Conservation (phyloP, 2,329 filamentous ascomycete genomes). For the Clathrospora elynae region DNA sequence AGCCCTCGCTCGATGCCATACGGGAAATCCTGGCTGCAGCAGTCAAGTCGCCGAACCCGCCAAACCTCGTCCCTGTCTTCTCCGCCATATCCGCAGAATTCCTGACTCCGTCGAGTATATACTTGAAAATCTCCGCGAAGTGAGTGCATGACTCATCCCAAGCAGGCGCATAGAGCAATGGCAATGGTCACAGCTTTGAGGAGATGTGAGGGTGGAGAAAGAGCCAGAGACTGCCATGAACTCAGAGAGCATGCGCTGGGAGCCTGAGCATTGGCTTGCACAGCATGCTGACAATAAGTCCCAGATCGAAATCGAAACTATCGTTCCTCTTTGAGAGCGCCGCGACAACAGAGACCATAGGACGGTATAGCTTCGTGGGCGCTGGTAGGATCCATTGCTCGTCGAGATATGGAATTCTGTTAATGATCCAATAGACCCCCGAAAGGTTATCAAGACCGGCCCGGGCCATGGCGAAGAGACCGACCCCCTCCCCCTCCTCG, state of each 20-base stretch:
- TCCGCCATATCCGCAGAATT: conserved; percentile 89
- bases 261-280: background rate
- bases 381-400: conserved; percentile 61
- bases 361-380: conserved; percentile 93
- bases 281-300: conserved; percentile 15
- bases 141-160: conserved; percentile 56
- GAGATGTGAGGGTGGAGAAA: background rate
- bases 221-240: too few relatives aligned
- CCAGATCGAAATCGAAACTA: conserved; percentile 68
- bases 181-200: background rate
- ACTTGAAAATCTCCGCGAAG: conserved; percentile 84
- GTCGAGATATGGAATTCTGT: background rate
- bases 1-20: conserved; percentile 67
- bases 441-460: conserved; percentile 84
- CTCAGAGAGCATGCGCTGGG: background rate
- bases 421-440: conserved; percentile 55
- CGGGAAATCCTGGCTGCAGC: conserved; percentile 61
- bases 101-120: conserved; percentile 91
- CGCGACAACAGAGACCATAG: conserved; percentile 86
- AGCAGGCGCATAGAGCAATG: background rate
- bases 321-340: conserved; percentile 97
- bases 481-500: conserved; percentile 82
- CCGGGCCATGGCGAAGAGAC: conserved; percentile 81
- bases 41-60: conserved; percentile 59
- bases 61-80: conserved; percentile 82